These are phyloP conservation scores for Diplotaxis tenuifolia DNA, from an alignment of 345 rosid genomes.

Conservation along the genomic window DNA sequence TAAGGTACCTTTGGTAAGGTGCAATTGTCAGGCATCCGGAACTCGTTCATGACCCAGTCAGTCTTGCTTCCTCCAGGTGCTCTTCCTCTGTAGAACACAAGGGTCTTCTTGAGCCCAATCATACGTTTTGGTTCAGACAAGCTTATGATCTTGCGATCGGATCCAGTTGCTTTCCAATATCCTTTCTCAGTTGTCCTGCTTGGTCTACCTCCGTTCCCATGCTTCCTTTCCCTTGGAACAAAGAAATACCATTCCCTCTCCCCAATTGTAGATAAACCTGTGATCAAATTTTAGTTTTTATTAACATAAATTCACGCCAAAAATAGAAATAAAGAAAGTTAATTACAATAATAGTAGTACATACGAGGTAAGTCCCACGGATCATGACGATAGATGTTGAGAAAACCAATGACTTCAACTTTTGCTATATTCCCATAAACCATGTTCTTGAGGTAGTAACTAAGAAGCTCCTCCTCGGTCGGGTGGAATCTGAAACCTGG, in stretches of 20 bases:
- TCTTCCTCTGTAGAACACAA: conserved; percentile 86
- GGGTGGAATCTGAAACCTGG: conserved; percentile 98
- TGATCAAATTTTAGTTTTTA: neutral
- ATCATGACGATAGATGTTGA: conserved; percentile 73
- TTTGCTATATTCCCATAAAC: conserved; percentile 48
- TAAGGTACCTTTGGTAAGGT: conserved; percentile 59
- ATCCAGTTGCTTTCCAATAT: conserved; percentile 98
- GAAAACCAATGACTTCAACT: conserved; percentile 55
- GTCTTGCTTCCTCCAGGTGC: conserved; percentile 84
- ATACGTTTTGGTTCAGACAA: conserved; percentile 64
- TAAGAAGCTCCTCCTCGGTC: conserved; percentile 85
- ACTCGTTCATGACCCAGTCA: conserved; percentile 98
- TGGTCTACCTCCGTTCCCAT: conserved; percentile 82
- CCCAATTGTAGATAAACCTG: conserved; percentile 72
- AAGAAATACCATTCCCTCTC: conserved; percentile 96
- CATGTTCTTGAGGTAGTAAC: conserved; percentile 76
- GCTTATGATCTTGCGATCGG: conserved; percentile 74
- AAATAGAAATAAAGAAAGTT: neutral
- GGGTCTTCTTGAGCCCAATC: conserved; percentile 80
- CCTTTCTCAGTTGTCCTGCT: conserved; percentile 83
- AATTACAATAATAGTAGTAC: neutral
- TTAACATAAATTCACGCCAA: too few species aligned
- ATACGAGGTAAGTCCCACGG: conserved; percentile 86
- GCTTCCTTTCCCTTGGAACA: conserved; percentile 88
- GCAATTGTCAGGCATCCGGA: conserved; percentile 75